Evolutionary conservation across 495 filamentous ascomycete species (phyloP).

Genomic region (Penicillium canariense): DNA sequence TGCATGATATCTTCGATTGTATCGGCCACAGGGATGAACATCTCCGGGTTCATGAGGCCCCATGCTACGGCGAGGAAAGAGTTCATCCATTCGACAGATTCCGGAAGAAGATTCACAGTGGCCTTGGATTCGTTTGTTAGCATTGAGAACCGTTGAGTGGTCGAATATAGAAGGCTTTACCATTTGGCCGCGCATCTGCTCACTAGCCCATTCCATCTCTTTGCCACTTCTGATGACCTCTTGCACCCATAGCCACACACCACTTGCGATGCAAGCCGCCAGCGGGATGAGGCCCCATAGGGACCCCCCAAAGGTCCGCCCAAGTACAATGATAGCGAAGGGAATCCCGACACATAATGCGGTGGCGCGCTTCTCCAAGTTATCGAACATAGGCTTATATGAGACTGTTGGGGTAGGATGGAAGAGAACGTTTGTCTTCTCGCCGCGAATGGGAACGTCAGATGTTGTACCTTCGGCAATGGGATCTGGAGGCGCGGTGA

Average conservation of each 20-base stretch:
- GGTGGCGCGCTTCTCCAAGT: constrained; percentile 69
- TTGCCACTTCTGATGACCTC: constrained; percentile 77
- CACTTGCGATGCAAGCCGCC: constrained; percentile 63
- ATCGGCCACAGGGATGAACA: constrained; percentile 74
- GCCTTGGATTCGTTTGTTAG: constrained; percentile 43
- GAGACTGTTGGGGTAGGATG: constrained; percentile 87
- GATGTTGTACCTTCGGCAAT: constrained; percentile 74
- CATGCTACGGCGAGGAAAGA: constrained; percentile 76
- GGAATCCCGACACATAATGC: constrained; percentile 66
- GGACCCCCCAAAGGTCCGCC: constrained; percentile 73
- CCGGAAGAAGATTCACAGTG: constrained; percentile 82
- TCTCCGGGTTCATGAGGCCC: constrained; percentile 89
- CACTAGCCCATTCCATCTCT: constrained; percentile 84
- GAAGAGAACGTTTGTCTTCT: constrained; percentile 94
- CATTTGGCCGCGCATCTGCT: constrained; percentile 78
- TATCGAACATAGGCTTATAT: constrained; percentile 79
- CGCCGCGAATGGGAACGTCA: constrained; percentile 92
- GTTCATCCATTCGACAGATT: constrained; percentile 96
- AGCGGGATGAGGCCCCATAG: constrained; percentile 74
- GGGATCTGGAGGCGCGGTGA: constrained; percentile 89
- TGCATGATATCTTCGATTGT: constrained; percentile 93
- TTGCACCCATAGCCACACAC: constrained; percentile 84
- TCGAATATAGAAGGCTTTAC: constrained; percentile 39
- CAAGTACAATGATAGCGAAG: constrained; percentile 69
- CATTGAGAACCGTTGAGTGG: neutral